Percentiles rank a stretch among this genome's conserved stretches.
phyloP scores from a whole-genome alignment of 768 basidiomycete species.

The Dioszegia crocea region DNA sequence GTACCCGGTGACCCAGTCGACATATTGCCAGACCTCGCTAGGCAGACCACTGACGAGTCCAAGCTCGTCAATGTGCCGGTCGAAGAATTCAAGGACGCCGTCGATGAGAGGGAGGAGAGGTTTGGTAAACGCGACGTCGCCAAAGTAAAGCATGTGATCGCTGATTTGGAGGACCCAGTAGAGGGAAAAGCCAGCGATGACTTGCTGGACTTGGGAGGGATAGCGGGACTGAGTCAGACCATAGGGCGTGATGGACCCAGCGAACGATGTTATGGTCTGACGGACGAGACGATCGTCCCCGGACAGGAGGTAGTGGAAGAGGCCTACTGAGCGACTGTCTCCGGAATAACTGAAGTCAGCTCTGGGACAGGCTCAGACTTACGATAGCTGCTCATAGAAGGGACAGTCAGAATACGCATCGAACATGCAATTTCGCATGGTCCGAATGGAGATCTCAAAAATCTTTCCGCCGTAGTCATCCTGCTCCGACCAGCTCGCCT shows the following conservation, averaged over 20 bases:
- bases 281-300: constrained; percentile 28
- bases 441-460: constrained; percentile 26
- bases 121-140: constrained; percentile 16
- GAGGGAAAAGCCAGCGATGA: constrained; percentile 35
- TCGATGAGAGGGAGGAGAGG: constrained; percentile 20
- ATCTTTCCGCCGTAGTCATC: constrained; percentile 17
- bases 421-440: constrained; percentile 33
- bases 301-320: constrained; percentile 33
- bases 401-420: constrained; percentile 37
- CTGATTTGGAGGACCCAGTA: constrained; percentile 25
- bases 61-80: constrained; percentile 21
- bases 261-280: constrained; percentile 28
- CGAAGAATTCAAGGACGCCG: constrained; percentile 29
- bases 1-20: constrained; percentile 30
- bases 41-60: constrained; percentile 26
- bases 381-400: constrained; percentile 35
- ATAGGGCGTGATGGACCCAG: constrained; percentile 19
- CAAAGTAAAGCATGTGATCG: constrained; percentile 28
- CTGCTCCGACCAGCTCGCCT: constrained; percentile 17
- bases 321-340: constrained; percentile 27
- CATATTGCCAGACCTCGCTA: constrained; percentile 25
- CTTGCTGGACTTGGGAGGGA: constrained; percentile 26
- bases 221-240: constrained; percentile 31
- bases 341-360: constrained; percentile 22
- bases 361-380: not conserved